Base-by-base conservation (phyloP, 1,139 yeast genomes). In the Geotrichum reessii region DNA sequence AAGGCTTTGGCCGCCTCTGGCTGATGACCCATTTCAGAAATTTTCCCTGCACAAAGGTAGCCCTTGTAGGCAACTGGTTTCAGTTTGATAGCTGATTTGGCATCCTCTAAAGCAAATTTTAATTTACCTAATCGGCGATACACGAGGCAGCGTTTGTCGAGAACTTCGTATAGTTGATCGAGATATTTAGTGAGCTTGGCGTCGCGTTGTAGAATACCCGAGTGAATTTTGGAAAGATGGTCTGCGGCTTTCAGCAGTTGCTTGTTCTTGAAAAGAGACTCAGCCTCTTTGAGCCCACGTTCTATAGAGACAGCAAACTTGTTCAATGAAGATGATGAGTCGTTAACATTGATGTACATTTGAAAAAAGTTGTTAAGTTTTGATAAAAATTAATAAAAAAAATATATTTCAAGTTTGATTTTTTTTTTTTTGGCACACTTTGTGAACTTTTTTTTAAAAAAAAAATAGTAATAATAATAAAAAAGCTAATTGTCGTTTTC, bases 41-140 rank as follows among this genome's bases (percentile, higher is more conserved):
- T 31, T 28, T 57, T 57, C 28, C 50, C 59, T 1, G 56, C 53
- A 25, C 59, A 57, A 14, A 57, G 47, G 44, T 57, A 57, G 24
- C 59, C 59, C 31, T 57, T 57, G 33, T 24, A 49, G 12, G 47
- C 48, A 3, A 19, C 44, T 8, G 53, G 53, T 7, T 48, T 24
- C 17, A 57, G 40, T 22, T 33, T 21, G 12, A 57, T 57, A 51
- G 53, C 53, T 2, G 12, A 17, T 12, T n/a, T 21, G 7, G 59
- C 59, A 49, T 56, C 55, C 9, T 33, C 50, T 14, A 19, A 37
- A 8, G 58, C 58, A 19, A 37, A 48, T 8, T 50, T 27, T 19
- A 25, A 47, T 4, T 31, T 14, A 1, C 33, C 17, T 14, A 52
- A 5, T 1, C 52, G 44, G 21, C 58, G 55, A 28, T 50, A n/a